These are phyloP conservation scores for Boletus subcaerulescens DNA, from an alignment of 768 basidiomycete species.

Conservation along the genomic window DNA sequence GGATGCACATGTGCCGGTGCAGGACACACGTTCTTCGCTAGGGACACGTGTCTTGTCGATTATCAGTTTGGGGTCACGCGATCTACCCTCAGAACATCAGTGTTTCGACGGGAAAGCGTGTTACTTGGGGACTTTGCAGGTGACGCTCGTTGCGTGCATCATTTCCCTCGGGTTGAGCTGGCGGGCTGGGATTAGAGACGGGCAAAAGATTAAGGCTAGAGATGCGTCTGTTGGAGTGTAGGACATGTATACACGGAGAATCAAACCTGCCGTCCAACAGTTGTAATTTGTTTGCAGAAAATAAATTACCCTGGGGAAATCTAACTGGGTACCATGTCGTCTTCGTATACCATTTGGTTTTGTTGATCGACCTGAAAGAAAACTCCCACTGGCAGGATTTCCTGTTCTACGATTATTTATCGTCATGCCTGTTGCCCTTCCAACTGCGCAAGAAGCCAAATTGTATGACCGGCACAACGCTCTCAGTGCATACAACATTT, in stretches of 20 bases:
- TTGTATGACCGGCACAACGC: constrained; percentile 13
- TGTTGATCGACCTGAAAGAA: too few relatives aligned
- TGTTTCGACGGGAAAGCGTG: constrained; percentile 59
- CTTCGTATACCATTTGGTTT: too few relatives aligned
- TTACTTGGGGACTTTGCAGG: constrained; percentile 54
- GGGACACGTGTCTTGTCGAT: background rate
- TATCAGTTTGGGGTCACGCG: constrained; percentile 6
- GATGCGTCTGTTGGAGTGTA: background rate
- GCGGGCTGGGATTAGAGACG: constrained; percentile 38
- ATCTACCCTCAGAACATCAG: constrained; percentile 35
- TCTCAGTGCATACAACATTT: background rate
- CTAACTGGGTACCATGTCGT: too few relatives aligned
- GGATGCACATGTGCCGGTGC: constrained; percentile 56
- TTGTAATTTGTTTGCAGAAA: too few relatives aligned
- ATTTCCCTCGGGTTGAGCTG: constrained; percentile 36
- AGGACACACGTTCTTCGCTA: background rate
- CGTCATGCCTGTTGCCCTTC: too few relatives aligned
- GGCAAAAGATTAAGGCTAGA: constrained; percentile 6
- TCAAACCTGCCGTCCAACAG: too few relatives aligned
- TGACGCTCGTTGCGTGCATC: constrained; percentile 40
- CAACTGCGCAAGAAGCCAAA: background rate
- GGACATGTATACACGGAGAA: too few relatives aligned
- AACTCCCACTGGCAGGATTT: too few relatives aligned
- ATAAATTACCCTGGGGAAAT: too few relatives aligned
- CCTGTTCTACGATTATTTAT: too few relatives aligned